Conservation (phyloP, 2,329 filamentous ascomycete genomes). For the Cladosporium sp. region DNA sequence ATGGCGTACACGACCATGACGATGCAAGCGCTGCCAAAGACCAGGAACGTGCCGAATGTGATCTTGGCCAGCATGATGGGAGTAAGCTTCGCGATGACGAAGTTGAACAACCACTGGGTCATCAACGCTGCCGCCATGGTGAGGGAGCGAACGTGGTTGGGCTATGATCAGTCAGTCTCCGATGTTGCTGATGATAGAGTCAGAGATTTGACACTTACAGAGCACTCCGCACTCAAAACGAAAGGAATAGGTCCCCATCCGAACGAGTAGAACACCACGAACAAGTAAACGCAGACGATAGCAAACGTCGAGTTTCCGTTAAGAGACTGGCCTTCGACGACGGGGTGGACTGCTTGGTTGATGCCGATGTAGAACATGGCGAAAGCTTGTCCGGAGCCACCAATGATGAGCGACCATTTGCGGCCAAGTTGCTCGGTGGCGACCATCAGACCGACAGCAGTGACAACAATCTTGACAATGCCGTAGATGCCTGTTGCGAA, state of each 20-base stretch:
- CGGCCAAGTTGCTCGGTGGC: conserved; percentile 48
- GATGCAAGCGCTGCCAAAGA: conserved; percentile 45
- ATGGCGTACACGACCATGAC: conserved; percentile 45
- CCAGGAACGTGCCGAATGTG: conserved; percentile 43
- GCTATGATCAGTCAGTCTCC: conserved; percentile 19
- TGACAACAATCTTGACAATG: conserved; percentile 48
- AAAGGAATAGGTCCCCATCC: conserved; percentile 50
- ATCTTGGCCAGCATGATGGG: conserved; percentile 47
- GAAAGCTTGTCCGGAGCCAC: conserved; percentile 45
- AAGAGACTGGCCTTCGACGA: conserved; percentile 37
- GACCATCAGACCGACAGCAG: conserved; percentile 45
- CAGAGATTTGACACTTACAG: conserved; percentile 9
- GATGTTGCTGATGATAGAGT: neutral
- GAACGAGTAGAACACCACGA: conserved; percentile 49
- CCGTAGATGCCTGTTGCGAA: conserved; percentile 51
- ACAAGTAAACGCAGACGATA: conserved; percentile 54
- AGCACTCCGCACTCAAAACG: conserved; percentile 42
- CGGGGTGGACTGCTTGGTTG: conserved; percentile 48
- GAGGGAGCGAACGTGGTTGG: conserved; percentile 40
- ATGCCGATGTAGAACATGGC: conserved; percentile 46
- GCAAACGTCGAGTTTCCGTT: conserved; percentile 58
- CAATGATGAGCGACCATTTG: conserved; percentile 47
- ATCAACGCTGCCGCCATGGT: conserved; percentile 48
- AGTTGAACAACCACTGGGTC: conserved; percentile 49
- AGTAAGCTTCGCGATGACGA: conserved; percentile 36